Evolutionary conservation across 306 rosid genomes (phyloP).

Genomic region (Cyclanthera cordifolia): DNA sequence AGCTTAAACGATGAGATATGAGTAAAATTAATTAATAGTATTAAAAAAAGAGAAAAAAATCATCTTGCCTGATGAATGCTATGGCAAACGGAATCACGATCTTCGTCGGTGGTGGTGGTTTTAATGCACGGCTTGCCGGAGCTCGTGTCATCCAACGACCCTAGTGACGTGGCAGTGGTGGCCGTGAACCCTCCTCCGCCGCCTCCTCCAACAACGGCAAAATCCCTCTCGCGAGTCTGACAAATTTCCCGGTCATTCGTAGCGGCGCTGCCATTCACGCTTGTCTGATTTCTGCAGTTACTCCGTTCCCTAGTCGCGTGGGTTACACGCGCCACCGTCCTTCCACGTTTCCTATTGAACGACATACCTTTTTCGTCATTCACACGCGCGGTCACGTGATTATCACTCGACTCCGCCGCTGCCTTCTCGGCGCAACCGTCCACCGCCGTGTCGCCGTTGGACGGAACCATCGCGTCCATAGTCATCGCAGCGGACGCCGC

Average conservation of each 20-base stretch:
- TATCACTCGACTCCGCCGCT: background rate
- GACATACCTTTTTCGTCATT: background rate
- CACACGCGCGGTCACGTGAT: background rate
- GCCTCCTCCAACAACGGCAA: constrained; percentile 11
- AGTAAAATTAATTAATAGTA: too few relatives aligned
- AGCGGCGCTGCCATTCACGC: constrained; percentile 42
- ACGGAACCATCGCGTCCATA: constrained; percentile 74
- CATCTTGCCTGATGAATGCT: constrained; percentile 53
- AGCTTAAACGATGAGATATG: too few relatives aligned
- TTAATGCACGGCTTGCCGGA: constrained; percentile 33
- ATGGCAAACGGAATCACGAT: constrained; percentile 73
- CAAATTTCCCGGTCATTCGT: constrained; percentile 41
- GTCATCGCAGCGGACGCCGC: constrained; percentile 20
- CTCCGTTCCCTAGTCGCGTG: constrained; percentile 26
- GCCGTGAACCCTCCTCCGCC: constrained; percentile 8
- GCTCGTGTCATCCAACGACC: constrained; percentile 50
- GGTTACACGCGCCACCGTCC: constrained; percentile 24
- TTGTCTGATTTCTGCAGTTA: constrained; percentile 24
- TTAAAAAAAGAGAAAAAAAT: background rate
- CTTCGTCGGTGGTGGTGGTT: constrained; percentile 39
- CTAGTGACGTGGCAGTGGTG: constrained; percentile 38
- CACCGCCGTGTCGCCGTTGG: constrained; percentile 24
- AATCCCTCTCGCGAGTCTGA: constrained; percentile 36
- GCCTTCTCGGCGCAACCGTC: background rate
- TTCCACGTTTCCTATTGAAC: constrained; percentile 2